phyloP scores from a whole-genome alignment of 371 early-diverging fungal species.

The Syncephalis fuscata region DNA sequence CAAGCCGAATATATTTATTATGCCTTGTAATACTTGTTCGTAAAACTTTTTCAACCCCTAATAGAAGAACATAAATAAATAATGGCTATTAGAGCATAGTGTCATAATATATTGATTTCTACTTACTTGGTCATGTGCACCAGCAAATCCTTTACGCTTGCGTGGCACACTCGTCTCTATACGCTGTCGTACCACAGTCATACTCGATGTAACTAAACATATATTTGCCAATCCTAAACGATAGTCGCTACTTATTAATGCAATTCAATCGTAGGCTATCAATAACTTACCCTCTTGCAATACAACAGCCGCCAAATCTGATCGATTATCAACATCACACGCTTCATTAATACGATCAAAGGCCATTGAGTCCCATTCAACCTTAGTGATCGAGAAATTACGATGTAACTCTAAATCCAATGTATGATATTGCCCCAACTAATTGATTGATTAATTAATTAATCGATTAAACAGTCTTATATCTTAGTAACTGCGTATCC shows the following conservation, averaged over 20 bases:
- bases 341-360: conserved; percentile 76
- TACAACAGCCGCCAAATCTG: conserved; percentile 89
- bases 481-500: not conserved
- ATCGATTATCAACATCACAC: conserved; percentile 79
- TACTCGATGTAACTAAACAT: conserved; percentile 81
- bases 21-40: conserved; percentile 77
- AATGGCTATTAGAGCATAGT: no score
- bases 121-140: conserved; percentile 71
- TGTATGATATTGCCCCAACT: conserved; percentile 91
- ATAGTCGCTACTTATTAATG: not conserved
- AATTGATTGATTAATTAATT: not conserved
- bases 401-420: conserved; percentile 84
- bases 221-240: conserved; percentile 64
- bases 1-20: conserved; percentile 77
- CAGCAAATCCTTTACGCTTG: conserved; percentile 77
- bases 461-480: not conserved
- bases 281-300: conserved; percentile 64
- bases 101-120: not conserved
- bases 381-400: conserved; percentile 71
- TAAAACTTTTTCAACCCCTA: conserved; percentile 67
- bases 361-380: conserved; percentile 85
- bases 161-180: conserved; percentile 83
- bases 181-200: conserved; percentile 89
- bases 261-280: not conserved
- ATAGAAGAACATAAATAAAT: not conserved